Conservation (phyloP, 768 basidiomycete species). For the Mycena vulgaris region DNA sequence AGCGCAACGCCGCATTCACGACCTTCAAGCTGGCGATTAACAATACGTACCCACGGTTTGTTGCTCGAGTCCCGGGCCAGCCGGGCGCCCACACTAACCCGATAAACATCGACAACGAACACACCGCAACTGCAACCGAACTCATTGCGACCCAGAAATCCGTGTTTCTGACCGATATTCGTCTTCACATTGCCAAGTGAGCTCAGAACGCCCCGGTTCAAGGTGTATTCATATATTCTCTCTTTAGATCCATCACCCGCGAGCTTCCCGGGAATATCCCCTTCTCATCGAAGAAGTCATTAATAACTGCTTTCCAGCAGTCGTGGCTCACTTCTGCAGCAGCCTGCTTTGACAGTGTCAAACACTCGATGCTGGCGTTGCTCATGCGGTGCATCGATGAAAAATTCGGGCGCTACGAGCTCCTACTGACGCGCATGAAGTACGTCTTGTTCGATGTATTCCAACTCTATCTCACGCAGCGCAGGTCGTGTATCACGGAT, state of each 20-base stretch:
- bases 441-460: slow-evolving; percentile 40
- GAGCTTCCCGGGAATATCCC: slow-evolving; percentile 58
- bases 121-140: slow-evolving; percentile 30
- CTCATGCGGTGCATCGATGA: slow-evolving; percentile 47
- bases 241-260: slow-evolving; percentile 51
- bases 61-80: slow-evolving; percentile 39
- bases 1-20: slow-evolving; percentile 45
- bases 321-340: slow-evolving; percentile 48
- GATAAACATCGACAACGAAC: slow-evolving; percentile 36
- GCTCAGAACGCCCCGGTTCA: slow-evolving; percentile 5
- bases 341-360: slow-evolving; percentile 43
- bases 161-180: slow-evolving; percentile 51
- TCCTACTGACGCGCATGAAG: slow-evolving; percentile 54
- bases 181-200: slow-evolving; percentile 50
- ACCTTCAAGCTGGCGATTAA: slow-evolving; percentile 51
- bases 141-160: slow-evolving; percentile 34
- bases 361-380: slow-evolving; percentile 46
- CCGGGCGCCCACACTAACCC: slow-evolving; percentile 10
- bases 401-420: slow-evolving; percentile 59
- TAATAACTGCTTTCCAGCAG: slow-evolving; percentile 50
- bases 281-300: slow-evolving; percentile 52
- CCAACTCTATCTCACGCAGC: background rate
- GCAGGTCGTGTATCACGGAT: slow-evolving; percentile 34
- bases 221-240: background rate
- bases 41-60: slow-evolving; percentile 53